Conservation (phyloP, 768 basidiomycete genomes). For the Podaxis carcinomalis region DNA sequence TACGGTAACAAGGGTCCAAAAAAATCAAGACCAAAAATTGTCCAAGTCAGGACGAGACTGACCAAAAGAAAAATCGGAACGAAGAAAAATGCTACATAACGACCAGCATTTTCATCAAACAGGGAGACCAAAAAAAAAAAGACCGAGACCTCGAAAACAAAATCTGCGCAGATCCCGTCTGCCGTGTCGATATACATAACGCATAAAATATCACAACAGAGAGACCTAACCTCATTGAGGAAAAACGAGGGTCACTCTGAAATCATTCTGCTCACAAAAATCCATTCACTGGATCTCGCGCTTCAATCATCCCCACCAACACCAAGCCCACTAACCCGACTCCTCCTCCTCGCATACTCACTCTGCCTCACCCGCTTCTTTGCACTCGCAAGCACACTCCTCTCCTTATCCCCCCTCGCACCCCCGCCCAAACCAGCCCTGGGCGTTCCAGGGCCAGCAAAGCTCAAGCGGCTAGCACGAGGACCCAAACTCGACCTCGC, state of each 20-base stretch:
- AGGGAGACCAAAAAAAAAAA: background rate
- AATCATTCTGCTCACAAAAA: background rate
- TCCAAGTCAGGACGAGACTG: background rate
- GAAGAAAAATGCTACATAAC: background rate
- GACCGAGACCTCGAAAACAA: background rate
- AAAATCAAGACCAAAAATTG: background rate
- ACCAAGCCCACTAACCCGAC: conserved; percentile 23
- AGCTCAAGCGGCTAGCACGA: conserved; percentile 35
- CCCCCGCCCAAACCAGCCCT: conserved; percentile 24
- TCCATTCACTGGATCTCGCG: background rate
- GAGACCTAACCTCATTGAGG: background rate
- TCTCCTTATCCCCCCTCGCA: conserved; percentile 19
- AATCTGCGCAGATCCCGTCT: background rate
- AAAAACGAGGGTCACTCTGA: background rate
- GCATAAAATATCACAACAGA: background rate
- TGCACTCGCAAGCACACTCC: conserved; percentile 49
- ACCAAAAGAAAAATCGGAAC: background rate
- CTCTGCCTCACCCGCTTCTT: conserved; percentile 76
- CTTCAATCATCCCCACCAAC: background rate
- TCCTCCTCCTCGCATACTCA: conserved; percentile 61
- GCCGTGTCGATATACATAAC: background rate
- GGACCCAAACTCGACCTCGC: conserved; percentile 53
- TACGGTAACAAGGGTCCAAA: background rate
- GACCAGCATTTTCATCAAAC: background rate
- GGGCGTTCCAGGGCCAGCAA: conserved; percentile 17